phyloP scores from a whole-genome alignment of 176 grass and related monocot genomes.

The Musa itinerans region DNA sequence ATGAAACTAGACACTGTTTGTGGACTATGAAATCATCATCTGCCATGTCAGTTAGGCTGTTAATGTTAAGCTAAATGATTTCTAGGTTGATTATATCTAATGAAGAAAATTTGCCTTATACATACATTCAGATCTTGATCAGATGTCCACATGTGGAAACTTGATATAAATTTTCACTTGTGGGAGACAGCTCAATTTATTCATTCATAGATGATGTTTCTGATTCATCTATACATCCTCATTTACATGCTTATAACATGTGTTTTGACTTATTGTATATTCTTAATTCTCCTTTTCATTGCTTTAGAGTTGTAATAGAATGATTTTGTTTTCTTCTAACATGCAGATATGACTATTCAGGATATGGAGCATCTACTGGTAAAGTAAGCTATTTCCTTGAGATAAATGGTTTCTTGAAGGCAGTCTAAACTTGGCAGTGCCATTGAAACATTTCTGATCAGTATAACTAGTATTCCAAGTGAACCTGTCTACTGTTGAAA shows the following conservation, averaged over 20 bases:
- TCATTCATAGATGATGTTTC: too few species aligned
- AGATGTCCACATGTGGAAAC: too few species aligned
- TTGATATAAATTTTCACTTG: too few species aligned
- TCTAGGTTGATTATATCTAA: too few species aligned
- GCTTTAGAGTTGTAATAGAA: background rate
- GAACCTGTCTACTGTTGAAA: background rate
- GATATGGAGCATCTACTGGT: constrained; percentile 87
- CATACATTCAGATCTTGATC: too few species aligned
- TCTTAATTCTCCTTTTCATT: background rate
- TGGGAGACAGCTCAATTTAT: too few species aligned
- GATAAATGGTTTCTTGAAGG: background rate
- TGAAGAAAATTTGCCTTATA: too few species aligned
- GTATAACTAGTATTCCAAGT: background rate
- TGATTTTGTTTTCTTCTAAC: constrained; percentile 11
- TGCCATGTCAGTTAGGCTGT: too few species aligned
- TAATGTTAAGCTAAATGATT: too few species aligned
- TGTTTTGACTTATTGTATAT: background rate
- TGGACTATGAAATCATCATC: too few species aligned
- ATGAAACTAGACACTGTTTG: too few species aligned
- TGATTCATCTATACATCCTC: background rate
- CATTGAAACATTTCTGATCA: background rate
- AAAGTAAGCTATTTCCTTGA: constrained; percentile 41
- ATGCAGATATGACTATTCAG: constrained; percentile 92
- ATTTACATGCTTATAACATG: background rate
- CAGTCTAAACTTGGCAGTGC: background rate